Percentiles rank a stretch among this genome's conserved stretches.
These are phyloP conservation scores for Pseudocercospora pini-densiflorae DNA, from an alignment of 2,329 filamentous ascomycete genomes.

Conservation along the genomic window DNA sequence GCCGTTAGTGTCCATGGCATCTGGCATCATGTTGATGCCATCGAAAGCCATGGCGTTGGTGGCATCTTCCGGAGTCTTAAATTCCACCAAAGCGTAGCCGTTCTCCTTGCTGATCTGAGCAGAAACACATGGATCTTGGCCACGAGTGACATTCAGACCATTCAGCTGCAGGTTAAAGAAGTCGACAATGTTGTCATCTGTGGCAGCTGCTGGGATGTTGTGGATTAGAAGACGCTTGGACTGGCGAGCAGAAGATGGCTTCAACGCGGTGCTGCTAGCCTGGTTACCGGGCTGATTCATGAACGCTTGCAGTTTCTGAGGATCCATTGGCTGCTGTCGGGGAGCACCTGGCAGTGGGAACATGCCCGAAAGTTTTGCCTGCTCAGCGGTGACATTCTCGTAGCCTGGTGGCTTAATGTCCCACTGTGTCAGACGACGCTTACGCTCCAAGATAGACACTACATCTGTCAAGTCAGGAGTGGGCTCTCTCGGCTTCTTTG, in stretches of 20 bases:
- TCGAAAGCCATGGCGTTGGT: constrained; percentile 91
- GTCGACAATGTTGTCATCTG: constrained; percentile 73
- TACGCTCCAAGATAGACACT: constrained; percentile 79
- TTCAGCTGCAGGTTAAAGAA: constrained; percentile 99
- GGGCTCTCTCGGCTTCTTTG: constrained; percentile 88
- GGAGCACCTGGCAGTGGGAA: constrained; percentile 96
- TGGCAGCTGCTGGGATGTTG: constrained; percentile 75
- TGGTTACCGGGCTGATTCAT: constrained; percentile 84
- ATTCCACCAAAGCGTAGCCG: constrained; percentile 86
- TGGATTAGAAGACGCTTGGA: constrained; percentile 88
- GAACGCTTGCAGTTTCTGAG: constrained; percentile 89
- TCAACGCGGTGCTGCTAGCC: constrained; percentile 76
- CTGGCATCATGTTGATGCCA: constrained; percentile 81
- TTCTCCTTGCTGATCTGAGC: constrained; percentile 80
- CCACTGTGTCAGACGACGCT: constrained; percentile 96
- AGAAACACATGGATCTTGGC: constrained; percentile 80
- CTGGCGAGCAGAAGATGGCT: constrained; percentile 91
- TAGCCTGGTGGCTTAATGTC: constrained; percentile 99
- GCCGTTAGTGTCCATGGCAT: constrained; percentile 57
- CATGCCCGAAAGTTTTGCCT: constrained; percentile 98
- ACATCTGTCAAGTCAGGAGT: constrained; percentile 93
- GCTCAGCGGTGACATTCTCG: constrained; percentile 96
- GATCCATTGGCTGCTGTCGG: constrained; percentile 93
- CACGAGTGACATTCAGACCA: constrained; percentile 88
- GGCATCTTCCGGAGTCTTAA: constrained; percentile 83